phyloP scores from a whole-genome alignment of 768 basidiomycete species.

The Xerocomus brunneocitrinus region DNA sequence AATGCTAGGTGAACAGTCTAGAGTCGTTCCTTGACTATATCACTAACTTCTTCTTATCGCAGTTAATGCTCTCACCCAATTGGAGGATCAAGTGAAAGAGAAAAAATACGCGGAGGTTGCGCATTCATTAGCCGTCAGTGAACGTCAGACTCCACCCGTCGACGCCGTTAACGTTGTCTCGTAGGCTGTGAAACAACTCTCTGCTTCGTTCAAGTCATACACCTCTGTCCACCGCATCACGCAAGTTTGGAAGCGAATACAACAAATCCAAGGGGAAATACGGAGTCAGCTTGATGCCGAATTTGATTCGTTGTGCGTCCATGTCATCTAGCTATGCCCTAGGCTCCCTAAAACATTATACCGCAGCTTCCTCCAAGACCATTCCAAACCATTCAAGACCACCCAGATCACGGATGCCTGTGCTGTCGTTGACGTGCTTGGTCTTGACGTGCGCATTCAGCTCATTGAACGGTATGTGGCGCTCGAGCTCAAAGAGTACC shows the following conservation, averaged over 20 bases:
- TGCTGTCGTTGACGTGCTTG: slow-evolving; percentile 83
- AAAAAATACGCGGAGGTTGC: slow-evolving; percentile 81
- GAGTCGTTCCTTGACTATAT: not conserved
- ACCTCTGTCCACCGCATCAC: slow-evolving; percentile 71
- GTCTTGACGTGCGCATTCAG: slow-evolving; percentile 73
- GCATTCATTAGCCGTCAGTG: slow-evolving; percentile 69
- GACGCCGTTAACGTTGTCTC: not conserved
- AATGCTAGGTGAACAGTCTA: slow-evolving; percentile 73
- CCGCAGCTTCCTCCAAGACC: slow-evolving; percentile 74
- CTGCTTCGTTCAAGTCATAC: slow-evolving; percentile 74
- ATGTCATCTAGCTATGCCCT: not conserved
- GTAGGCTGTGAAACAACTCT: slow-evolving; percentile 86
- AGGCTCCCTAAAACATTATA: not conserved
- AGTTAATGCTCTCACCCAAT: slow-evolving; percentile 81
- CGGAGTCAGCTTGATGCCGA: slow-evolving; percentile 79
- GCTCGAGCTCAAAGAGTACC: slow-evolving; percentile 91
- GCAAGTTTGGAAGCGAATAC: slow-evolving; percentile 73
- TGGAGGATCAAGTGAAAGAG: slow-evolving; percentile 74
- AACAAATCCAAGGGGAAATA: slow-evolving; percentile 80
- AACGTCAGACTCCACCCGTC: slow-evolving; percentile 12
- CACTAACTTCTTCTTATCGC: slow-evolving; percentile 1
- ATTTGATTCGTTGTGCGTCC: slow-evolving; percentile 86
- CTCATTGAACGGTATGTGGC: slow-evolving; percentile 87
- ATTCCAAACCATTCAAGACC: slow-evolving; percentile 59
- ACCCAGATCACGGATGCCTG: slow-evolving; percentile 77